Percentiles rank a stretch among this genome's conserved stretches.
phyloP scores from a whole-genome alignment of 2,329 filamentous ascomycete species.

The Magnaporthiopsis rhizophila region DNA sequence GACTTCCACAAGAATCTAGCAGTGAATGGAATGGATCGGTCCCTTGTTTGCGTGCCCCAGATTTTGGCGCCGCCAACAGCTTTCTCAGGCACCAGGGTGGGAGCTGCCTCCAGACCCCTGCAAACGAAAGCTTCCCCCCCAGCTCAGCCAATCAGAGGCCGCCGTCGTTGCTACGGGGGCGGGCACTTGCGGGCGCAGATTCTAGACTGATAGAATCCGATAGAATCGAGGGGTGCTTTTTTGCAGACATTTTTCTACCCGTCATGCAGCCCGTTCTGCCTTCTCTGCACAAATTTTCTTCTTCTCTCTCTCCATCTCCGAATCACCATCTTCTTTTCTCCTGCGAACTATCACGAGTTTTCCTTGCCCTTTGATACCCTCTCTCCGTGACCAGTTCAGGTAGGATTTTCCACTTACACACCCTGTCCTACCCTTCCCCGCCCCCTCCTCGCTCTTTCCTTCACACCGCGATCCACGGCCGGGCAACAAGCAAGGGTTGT shows the following conservation, averaged over 20 bases:
- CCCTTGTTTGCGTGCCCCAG: background rate
- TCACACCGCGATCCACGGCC: slow-evolving; percentile 6
- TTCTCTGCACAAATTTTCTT: background rate
- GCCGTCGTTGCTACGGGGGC: background rate
- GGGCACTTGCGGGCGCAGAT: slow-evolving; percentile 8
- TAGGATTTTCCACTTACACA: background rate
- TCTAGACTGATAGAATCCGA: slow-evolving; percentile 25
- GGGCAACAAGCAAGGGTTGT: background rate
- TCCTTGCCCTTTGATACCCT: slow-evolving; percentile 2
- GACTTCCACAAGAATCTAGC: background rate
- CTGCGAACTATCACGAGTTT: slow-evolving; percentile 2
- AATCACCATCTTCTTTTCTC: slow-evolving; percentile 2
- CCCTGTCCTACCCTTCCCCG: background rate
- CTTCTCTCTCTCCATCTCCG: slow-evolving; percentile 4
- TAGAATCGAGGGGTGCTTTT: slow-evolving; percentile 21
- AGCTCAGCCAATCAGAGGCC: slow-evolving; percentile 14
- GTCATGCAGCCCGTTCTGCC: slow-evolving; percentile 7
- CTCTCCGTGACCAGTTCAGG: slow-evolving; percentile 4
- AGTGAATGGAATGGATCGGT: background rate
- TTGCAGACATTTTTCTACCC: slow-evolving; percentile 20
- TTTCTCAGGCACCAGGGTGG: slow-evolving; percentile 3
- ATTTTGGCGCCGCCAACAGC: background rate
- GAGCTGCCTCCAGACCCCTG: slow-evolving; percentile 12
- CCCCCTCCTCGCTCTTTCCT: background rate
- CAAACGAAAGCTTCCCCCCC: background rate